Evolutionary conservation across 2,329 filamentous ascomycete genomes (phyloP), one percentile per base, ranked within the genome.

Genomic region (Truncatella angustata): DNA sequence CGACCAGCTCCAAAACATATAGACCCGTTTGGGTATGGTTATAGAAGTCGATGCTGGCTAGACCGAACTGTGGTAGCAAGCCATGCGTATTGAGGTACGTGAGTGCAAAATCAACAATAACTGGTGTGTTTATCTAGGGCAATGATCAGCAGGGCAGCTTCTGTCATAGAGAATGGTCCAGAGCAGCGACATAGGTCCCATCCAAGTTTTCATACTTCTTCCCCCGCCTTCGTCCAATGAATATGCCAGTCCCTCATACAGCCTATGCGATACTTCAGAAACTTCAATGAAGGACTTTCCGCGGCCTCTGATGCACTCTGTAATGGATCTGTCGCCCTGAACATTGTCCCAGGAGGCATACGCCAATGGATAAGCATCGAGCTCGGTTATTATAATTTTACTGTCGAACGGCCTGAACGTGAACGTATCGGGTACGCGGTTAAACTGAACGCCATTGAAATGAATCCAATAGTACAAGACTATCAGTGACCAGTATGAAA

Each of bases 21-120:
- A n/a, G n/a, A n/a, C n/a, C n/a, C n/a, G n/a, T n/a, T n/a, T n/a
- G n/a, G n/a, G 14, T 4, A 26, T n/a, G 23, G 12, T 34, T 26
- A 20, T 18, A 12, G 21, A 23, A 12, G 35, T 24, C 26, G 42
- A n/a, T 1, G 12, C 26, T 6, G 36, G 54, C 20, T 34, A 52
- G 9, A 26, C 23, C 26, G 4, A 28, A 14, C 6, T 24, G 30
- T 16, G 54, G 54, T 1, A 26, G 28, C 3, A 30, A n/a, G 2
- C 36, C 35, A 2, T 49, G 40, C 11, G 45, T 44, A n/a, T 55
- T 37, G 36, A 58, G 40, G 24, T 63, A 65, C 1, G 63, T 64
- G 16, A 60, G 49, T 35, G 61, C 59, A 20, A 65, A 60, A 46
- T 69, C 67, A 3, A 69, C 52, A 0, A 68, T 56, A 0, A 68